phyloP scores from a whole-genome alignment of 2,329 filamentous ascomycete species.

The Atkinsonella texensis region DNA sequence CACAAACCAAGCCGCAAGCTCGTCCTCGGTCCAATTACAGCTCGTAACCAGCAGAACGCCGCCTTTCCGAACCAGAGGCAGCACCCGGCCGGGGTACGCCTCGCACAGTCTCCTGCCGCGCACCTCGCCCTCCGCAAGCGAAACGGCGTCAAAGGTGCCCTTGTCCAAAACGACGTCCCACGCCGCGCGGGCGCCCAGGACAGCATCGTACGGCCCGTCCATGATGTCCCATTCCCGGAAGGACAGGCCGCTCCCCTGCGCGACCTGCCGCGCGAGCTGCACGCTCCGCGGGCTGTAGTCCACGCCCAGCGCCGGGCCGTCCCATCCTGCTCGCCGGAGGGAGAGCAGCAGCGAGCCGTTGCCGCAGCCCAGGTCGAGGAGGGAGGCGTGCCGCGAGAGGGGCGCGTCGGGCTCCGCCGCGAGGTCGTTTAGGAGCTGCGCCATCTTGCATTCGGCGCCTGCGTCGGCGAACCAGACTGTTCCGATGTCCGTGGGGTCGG shows the following conservation, averaged over 20 bases:
- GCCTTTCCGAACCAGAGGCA: conserved; percentile 54
- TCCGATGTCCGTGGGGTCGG: conserved; percentile 66
- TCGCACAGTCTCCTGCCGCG: conserved; percentile 55
- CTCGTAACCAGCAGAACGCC: conserved; percentile 80
- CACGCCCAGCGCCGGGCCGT: conserved; percentile 65
- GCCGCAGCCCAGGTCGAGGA: conserved; percentile 85
- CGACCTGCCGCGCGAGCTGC: conserved; percentile 56
- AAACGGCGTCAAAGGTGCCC: conserved; percentile 93
- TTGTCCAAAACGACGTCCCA: conserved; percentile 97
- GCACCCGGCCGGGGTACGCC: conserved; percentile 58
- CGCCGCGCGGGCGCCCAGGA: conserved; percentile 19
- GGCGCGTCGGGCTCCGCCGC: conserved; percentile 11
- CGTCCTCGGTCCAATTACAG: conserved; percentile 95
- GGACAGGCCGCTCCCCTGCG: conserved; percentile 13
- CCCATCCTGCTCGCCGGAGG: conserved; percentile 57
- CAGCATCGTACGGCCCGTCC: conserved; percentile 22
- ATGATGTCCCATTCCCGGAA: conserved; percentile 55
- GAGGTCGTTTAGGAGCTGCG: conserved; percentile 48
- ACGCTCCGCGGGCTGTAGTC: conserved; percentile 76
- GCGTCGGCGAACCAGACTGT: conserved; percentile 97
- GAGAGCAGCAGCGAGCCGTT: conserved; percentile 86
- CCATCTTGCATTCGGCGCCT: conserved; percentile 69
- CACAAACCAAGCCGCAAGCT: conserved; percentile 71
- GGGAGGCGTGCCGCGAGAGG: conserved; percentile 29
- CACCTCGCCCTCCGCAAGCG: conserved; percentile 49